Base-by-base conservation (phyloP, 1,284 basidiomycete species). In the Naganishia albida region DNA sequence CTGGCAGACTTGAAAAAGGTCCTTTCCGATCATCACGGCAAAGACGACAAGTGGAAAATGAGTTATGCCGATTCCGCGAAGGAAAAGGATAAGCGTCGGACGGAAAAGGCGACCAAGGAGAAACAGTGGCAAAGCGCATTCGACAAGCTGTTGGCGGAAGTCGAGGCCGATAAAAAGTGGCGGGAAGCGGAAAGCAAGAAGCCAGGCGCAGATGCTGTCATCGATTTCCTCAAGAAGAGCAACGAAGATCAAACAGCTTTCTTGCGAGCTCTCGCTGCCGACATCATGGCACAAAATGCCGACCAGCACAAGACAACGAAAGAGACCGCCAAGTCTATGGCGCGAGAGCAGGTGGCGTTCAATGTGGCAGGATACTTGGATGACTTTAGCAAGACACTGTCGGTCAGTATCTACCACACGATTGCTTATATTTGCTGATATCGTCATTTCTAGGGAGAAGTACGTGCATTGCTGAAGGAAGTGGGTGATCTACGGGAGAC, bases 311-410 rank as follows among this genome's bases (percentile, higher is more conserved):
- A 74, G 52, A 64, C 65, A 20, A 80, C 77, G 0, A 73, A 77
- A 60, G 70, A 72, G 13, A 75, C 71, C 7, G 69, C 72, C 20
- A 75, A 77, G 69, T 64, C 64, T n/a, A 70, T 71, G 55, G 75
- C 77, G 10, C 67, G 77, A 46, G 77, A 80, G 64, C 77, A 80
- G 65, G 75, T 80, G 44, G 77, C 74, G 2, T 80, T 79, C 74
- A 80, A 80, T 62, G 64, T 80, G 44, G 71, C 75, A 39, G 77
- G 77, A 68, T 78, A 79, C 68, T 66, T 79, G 20, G 75, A 78
- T 62, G 75, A 78, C 67, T 79, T 78, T 69, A 76, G 75, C 38
- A 75, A 76, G 56, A 71, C 72, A 1, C 71, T 80, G 34, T 75
- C 78, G 16, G 75, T 77, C 28, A 70, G 74, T 57, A 2, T 18